Evolutionary conservation across 2,329 filamentous ascomycete genomes (phyloP), one percentile per base, ranked within the genome.

Genomic region (Aspergillus sp.): DNA sequence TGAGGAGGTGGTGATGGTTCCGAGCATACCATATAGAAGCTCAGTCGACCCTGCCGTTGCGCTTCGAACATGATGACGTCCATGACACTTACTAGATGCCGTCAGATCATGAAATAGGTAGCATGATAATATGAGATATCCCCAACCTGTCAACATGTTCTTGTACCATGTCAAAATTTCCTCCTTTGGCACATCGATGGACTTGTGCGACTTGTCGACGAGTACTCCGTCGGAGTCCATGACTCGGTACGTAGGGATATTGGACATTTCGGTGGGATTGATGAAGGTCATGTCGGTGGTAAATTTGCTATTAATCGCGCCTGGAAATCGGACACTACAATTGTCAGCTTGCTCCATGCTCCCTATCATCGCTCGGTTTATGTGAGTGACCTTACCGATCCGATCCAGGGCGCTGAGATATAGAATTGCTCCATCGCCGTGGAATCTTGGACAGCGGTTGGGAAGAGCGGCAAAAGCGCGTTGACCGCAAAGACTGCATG

Each of bases 31-130:
- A 99, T 98, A 78, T 99, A 99, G 79, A 99, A 99, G 76, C 89
- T 93, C 58, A 97, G 79, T 19, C 92, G 87, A n/a, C 93, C 93
- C 78, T 99, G 95, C 49, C 95, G 85, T 78, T 99, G 95, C 0
- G 95, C 93, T 72, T 99, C 95, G 72, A 97, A 97, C 93, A 98
- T 98, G 74, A 98, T 91, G 58, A 96, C 77, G 73, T 99, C 95
- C 92, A 99, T 95, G 67, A 98, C 90, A 58, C 90, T 87, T 58
- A 89, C 85, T 83, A 63, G 19, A 23, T 23, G 25, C n/a, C 3
- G 53, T 72, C 55, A 70, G 65, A 53, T 23, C 36, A 28, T 21
- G 4, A n/a, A 23, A 43, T 49, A 25, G 3, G 21, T 12, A 23
- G n/a, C 23, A 9, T 9, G 21, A 21, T 43, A 8, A 8, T 8